phyloP scores from a whole-genome alignment of 768 basidiomycete species.

The Termitomyces titanicus region DNA sequence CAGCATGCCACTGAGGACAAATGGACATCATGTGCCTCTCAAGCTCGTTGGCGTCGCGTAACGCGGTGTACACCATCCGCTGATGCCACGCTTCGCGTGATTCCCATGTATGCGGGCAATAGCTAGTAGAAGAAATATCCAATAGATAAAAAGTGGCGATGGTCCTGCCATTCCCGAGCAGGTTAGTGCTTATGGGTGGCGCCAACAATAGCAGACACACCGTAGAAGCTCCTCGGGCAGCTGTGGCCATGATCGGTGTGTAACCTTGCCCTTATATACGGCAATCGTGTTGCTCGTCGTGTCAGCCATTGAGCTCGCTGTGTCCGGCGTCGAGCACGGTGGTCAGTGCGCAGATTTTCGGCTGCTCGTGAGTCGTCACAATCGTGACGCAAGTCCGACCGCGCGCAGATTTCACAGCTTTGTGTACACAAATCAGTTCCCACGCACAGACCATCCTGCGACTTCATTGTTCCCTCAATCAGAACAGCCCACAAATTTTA shows the following conservation, averaged over 20 bases:
- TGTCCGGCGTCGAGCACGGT: constrained; percentile 27
- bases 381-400: constrained; percentile 30
- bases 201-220: constrained; percentile 31
- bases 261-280: constrained; percentile 53
- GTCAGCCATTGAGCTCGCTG: constrained; percentile 17
- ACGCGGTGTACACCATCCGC: constrained; percentile 55
- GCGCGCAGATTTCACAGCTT: constrained; percentile 25
- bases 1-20: constrained; percentile 55
- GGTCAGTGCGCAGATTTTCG: constrained; percentile 41
- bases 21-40: constrained; percentile 59
- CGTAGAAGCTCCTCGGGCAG: constrained; percentile 59
- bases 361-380: constrained; percentile 20
- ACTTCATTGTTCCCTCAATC: not conserved
- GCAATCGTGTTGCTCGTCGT: constrained; percentile 25
- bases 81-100: constrained; percentile 53
- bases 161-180: constrained; percentile 30
- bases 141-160: constrained; percentile 59
- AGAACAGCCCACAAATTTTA: not conserved
- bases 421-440: constrained; percentile 25
- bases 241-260: constrained; percentile 57
- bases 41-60: constrained; percentile 60
- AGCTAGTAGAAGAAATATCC: constrained; percentile 38
- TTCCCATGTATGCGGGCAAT: constrained; percentile 49
- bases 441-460: constrained; percentile 38
- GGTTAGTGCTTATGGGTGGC: constrained; percentile 28